Base-by-base conservation (phyloP, 441 rosid species). In the Francoa sonchifolia region DNA sequence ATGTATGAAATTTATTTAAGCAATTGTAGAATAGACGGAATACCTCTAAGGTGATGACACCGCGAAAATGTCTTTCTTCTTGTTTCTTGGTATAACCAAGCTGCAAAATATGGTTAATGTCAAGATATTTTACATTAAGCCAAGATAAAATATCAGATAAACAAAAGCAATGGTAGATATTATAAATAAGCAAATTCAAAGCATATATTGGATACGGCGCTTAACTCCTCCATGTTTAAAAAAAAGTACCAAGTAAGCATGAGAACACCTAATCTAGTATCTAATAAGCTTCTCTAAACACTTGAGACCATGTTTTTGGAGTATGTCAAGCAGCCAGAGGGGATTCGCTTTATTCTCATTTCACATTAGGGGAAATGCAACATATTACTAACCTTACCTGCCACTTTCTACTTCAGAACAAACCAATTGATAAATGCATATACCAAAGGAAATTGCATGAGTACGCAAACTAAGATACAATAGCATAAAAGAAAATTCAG, bases 61-160 rank as follows among this genome's bases (percentile, higher is more conserved):
- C 97, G 4, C 92, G 89, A 54, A 92, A 92, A 56, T 73, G 79
- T 54, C 79, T 71, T 58, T 92, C 99, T 70, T 92, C 97, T 74
- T 77, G 84, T 67, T 82, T 92, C 68, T 79, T 87, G 41, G 97
- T 83, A 61, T 87, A 87, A 47, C 99, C 96, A 48, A 93, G 88
- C 99, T 93, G 74, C 63, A 67, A 46, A 28, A 62, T 11, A 57
- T 59, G 11, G 22, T 41, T 30, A 25, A 47, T 3, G 33, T 37
- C 19, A 33, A 47, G 8, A 37, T 29, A 32, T 32, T 45, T 50
- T 44, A 37, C 16, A 42, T 25, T 23, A 39, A 40, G 5, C 48
- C 52, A 41, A 30, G 20, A 2, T 42, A 2, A 42, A 35, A 17
- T 28, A 13, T 42, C 6, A 18, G 21, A 16, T 46, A 5, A 39